Evolutionary conservation across 2,329 filamentous ascomycete genomes (phyloP), one percentile per base, ranked within the genome.

Genomic region (Curvularia verruculosa): DNA sequence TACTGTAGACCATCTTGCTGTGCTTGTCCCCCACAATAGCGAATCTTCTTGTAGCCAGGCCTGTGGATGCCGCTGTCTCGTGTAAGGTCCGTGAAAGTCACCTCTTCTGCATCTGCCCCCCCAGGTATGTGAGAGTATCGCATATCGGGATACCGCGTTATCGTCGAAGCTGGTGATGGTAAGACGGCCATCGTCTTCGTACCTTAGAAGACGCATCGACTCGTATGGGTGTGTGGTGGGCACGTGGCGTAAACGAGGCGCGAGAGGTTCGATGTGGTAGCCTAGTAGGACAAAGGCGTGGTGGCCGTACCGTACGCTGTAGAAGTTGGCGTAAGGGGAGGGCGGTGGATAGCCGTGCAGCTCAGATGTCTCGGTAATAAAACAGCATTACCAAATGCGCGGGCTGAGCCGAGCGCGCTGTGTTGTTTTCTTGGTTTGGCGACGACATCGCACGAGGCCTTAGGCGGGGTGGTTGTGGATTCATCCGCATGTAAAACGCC

Each of bases 71-170:
- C 49, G 23, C 37, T 49, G 23, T 36, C 19, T 23, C 44, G 7
- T 29, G 28, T 34, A 13, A 69, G 13, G 40, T 72, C 64, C 40
- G 59, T 28, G 45, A 68, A 71, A 31, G 49, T 65, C 23, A 74
- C 59, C 54, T 75, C 71, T 10, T 70, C 68, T 19, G 34, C 48
- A 21, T 69, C 61, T 5, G 60, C 59, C 40, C 50, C n/a, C 51
- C 70, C 70, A 74, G 9, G 18, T 37, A 60, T 71, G 56, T 69
- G 71, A 74, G 69, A 29, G 67, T 66, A 58, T 75, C 70, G 45
- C 49, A 31, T 57, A 57, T 13, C 2, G 24, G 15, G 52, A 54
- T 52, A n/a, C 57, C 18, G 18, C 36, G 28, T 31, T 26, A 12
- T 48, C 41, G n/a, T 44, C 18, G 26, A 52, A 54, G 10, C 40